These are phyloP conservation scores for Starmerella kuoi DNA, from an alignment of 805 yeast genomes.

Conservation along the genomic window DNA sequence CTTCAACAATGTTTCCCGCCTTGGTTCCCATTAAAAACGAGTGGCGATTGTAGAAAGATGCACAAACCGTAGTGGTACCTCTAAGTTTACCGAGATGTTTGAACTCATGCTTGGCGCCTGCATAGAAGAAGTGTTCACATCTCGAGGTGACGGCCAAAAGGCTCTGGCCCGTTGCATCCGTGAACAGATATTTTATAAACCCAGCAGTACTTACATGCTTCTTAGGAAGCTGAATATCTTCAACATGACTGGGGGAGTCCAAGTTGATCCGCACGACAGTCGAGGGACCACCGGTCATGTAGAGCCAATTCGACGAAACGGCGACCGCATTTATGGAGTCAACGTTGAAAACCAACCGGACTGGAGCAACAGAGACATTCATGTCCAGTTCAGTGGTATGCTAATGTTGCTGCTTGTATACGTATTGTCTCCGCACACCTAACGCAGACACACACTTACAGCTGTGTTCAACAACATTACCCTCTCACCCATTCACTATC, in stretches of 20 bases:
- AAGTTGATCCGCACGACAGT: slow-evolving; percentile 52
- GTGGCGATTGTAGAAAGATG: slow-evolving; percentile 38
- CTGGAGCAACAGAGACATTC: slow-evolving; percentile 29
- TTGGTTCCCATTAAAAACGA: slow-evolving; percentile 39
- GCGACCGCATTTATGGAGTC: slow-evolving; percentile 38
- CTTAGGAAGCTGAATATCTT: slow-evolving; percentile 28
- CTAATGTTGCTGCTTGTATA: no score
- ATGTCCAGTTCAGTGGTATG: no score
- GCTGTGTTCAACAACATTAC: no score
- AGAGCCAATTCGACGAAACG: slow-evolving; percentile 45
- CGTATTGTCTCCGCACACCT: no score
- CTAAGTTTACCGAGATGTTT: slow-evolving; percentile 38
- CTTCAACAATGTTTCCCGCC: slow-evolving; percentile 40
- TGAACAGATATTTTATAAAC: slow-evolving; percentile 31
- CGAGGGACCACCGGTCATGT: slow-evolving; percentile 42
- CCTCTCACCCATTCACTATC: no score
- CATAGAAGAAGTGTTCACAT: slow-evolving; percentile 36
- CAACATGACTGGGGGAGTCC: slow-evolving; percentile 50
- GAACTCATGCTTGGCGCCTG: slow-evolving; percentile 32
- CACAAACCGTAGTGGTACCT: slow-evolving; percentile 34
- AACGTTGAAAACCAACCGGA: slow-evolving; percentile 42
- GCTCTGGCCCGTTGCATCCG: slow-evolving; percentile 44
- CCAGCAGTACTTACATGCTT: slow-evolving; percentile 25
- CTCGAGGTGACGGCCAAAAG: slow-evolving; percentile 38
- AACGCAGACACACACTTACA: no score